A percentile compares a stretch with the other conserved stretches of the same genome.
Conservation (phyloP, 306 rosid species). For the peach (Prunus persica) region Prunus_persica_NCBIv2 NC_034016.1:7297001-7297500, state of each 20-base stretch:
- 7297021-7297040: constrained; percentile 21
- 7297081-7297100: constrained; percentile 29
- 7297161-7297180: background rate
- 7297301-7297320: background rate
- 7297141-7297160: constrained; percentile 41
- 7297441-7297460: no score
- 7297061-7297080: constrained; percentile 52
- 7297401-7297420: no score
- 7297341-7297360: background rate
- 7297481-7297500: no score
- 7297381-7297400: no score
- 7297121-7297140: constrained; percentile 54
- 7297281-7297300: background rate
- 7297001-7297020: constrained; percentile 36
- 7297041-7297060: constrained; percentile 57
- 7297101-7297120: constrained; percentile 25
- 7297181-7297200: background rate
- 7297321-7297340: constrained; percentile 1
- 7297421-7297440: no score
- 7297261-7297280: background rate
- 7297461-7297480: no score
- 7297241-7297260: no score
- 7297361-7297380: no score
- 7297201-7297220: background rate
- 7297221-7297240: no score